phyloP scores from a whole-genome alignment of 108 stramenopile species.

The Chaetoceros tenuissimus region DNA sequence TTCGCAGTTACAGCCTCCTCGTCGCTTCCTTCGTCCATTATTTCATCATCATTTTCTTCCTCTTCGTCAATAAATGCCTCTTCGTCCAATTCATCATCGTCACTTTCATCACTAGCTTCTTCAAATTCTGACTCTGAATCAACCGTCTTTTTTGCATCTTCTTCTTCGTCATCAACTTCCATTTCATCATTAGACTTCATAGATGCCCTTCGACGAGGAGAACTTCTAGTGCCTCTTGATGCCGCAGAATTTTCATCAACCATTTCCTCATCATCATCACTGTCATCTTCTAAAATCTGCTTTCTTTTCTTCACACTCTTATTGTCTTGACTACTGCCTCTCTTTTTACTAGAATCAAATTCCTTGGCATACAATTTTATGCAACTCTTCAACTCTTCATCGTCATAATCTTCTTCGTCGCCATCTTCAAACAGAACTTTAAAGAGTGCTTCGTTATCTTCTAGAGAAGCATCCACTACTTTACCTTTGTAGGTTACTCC shows the following conservation, averaged over 20 bases:
- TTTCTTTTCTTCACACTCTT: conserved; percentile 4
- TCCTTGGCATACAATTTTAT: neutral
- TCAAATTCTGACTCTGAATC: too few species aligned
- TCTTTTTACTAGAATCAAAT: neutral
- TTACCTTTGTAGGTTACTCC: conserved; percentile 6
- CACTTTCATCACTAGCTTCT: conserved; percentile 2
- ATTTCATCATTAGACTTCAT: neutral
- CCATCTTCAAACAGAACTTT: conserved; percentile 15
- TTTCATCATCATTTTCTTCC: conserved; percentile 2
- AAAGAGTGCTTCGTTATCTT: too few species aligned
- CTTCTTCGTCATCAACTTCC: too few species aligned
- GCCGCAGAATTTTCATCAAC: neutral
- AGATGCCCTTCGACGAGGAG: neutral
- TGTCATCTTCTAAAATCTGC: conserved; percentile 2
- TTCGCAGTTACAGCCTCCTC: conserved; percentile 4
- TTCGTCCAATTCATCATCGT: conserved; percentile 7
- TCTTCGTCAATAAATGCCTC: conserved; percentile 1
- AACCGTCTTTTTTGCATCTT: too few species aligned
- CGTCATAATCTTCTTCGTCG: conserved; percentile 14
- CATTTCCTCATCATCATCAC: neutral
- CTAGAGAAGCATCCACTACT: conserved; percentile 5
- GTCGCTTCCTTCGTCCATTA: neutral
- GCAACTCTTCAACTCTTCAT: conserved; percentile 3
- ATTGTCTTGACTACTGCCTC: too few species aligned
- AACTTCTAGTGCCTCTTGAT: neutral